These are phyloP conservation scores for Auriculariales sp. DNA, from an alignment of 768 basidiomycete species.

Conservation along the genomic window DNA sequence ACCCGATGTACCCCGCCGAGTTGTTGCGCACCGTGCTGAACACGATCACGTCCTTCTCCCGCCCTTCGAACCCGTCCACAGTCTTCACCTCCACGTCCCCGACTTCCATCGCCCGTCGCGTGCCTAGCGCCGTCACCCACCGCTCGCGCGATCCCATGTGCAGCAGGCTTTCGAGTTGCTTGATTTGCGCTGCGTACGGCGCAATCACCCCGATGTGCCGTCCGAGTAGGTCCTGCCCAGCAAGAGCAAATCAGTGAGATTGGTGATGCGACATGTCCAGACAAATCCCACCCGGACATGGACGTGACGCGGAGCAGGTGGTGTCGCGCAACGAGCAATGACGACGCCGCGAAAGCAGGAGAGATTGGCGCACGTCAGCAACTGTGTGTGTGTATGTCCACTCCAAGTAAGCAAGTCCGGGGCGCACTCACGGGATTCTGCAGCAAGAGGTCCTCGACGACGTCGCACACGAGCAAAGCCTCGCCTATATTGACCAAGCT, in stretches of 20 bases:
- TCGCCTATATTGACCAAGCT: constrained; percentile 71
- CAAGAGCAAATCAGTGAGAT: background rate
- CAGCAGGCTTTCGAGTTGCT: constrained; percentile 53
- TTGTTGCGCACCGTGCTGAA: constrained; percentile 89
- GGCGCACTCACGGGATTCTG: constrained; percentile 47
- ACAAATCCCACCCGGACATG: background rate
- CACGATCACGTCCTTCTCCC: constrained; percentile 84
- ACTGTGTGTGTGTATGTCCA: background rate
- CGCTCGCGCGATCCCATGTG: constrained; percentile 36
- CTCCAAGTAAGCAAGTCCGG: background rate
- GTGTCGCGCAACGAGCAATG: constrained; percentile 1
- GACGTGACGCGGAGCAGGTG: background rate
- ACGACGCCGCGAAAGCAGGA: constrained; percentile 4
- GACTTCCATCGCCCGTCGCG: constrained; percentile 45
- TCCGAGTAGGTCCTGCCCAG: constrained; percentile 38
- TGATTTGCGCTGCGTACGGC: constrained; percentile 81
- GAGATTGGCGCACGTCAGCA: background rate
- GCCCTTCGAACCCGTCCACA: constrained; percentile 88
- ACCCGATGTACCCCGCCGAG: constrained; percentile 61
- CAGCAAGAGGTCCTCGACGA: constrained; percentile 70
- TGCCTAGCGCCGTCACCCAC: constrained; percentile 47
- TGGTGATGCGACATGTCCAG: background rate
- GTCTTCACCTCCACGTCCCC: constrained; percentile 72
- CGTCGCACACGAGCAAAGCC: constrained; percentile 57
- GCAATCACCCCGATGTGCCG: constrained; percentile 84